Evolutionary conservation across 2,329 filamentous ascomycete species (phyloP).

Genomic region (Dactylellina drechsleri): DNA sequence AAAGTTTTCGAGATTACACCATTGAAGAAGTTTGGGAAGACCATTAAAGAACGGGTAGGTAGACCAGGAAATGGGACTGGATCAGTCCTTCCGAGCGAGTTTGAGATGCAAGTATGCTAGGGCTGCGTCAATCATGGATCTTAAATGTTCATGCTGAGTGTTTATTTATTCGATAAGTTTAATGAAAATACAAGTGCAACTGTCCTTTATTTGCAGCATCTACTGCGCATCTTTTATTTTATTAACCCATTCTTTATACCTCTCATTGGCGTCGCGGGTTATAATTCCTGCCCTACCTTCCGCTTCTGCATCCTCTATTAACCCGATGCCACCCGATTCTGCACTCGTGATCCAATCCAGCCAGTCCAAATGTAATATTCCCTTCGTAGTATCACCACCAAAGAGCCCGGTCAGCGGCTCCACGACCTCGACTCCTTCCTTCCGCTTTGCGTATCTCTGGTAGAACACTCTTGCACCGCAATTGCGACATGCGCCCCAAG

Average conservation of each 20-base stretch:
- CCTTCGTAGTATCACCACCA: slow-evolving; percentile 25
- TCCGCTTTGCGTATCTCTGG: slow-evolving; percentile 19
- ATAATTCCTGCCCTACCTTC: slow-evolving; percentile 31
- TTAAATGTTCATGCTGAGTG: too few relatives aligned
- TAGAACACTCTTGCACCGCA: slow-evolving; percentile 36
- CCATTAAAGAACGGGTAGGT: slow-evolving; percentile 35
- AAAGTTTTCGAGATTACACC: slow-evolving; percentile 53
- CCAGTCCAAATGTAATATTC: slow-evolving; percentile 44
- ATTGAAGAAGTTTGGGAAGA: slow-evolving; percentile 42
- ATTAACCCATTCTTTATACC: slow-evolving; percentile 34
- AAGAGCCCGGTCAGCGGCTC: slow-evolving; percentile 30
- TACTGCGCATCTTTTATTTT: not conserved
- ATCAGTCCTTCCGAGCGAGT: slow-evolving; percentile 33
- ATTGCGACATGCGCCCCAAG: slow-evolving; percentile 36
- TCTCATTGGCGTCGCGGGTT: slow-evolving; percentile 15
- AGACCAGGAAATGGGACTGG: slow-evolving; percentile 28
- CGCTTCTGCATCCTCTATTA: slow-evolving; percentile 27
- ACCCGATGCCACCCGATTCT: not conserved
- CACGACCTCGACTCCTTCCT: slow-evolving; percentile 20
- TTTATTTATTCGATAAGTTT: too few relatives aligned
- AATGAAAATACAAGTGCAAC: too few relatives aligned
- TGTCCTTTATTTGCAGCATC: not conserved
- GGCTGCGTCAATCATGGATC: too few relatives aligned
- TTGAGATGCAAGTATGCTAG: slow-evolving; percentile 38
- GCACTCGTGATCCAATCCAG: slow-evolving; percentile 19